A percentile compares a stretch with the other conserved stretches of the same genome.
Conservation (phyloP, 192 early-diverging fungal species). For the Umbelopsis ramanniana region DNA sequence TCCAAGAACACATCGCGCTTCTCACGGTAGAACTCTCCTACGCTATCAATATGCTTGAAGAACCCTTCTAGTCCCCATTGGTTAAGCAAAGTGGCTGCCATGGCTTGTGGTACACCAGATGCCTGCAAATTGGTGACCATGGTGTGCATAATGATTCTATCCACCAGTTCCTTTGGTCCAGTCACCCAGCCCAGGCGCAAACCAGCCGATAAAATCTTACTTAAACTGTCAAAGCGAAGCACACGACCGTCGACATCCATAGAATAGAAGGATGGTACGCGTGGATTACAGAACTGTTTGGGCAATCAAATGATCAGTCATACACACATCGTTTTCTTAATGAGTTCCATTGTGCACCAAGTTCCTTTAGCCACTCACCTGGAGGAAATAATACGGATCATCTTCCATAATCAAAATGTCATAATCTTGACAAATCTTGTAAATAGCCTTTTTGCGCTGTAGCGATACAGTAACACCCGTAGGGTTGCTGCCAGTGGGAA, state of each 20-base stretch:
- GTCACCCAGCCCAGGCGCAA: conserved; percentile 84
- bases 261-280: conserved; percentile 80
- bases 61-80: conserved; percentile 86
- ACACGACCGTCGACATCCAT: conserved; percentile 89
- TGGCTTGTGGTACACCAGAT: conserved; percentile 78
- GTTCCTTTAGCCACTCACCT: conserved; percentile 48
- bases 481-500: conserved; percentile 91
- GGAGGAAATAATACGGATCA: conserved; percentile 95
- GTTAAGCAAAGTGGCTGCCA: conserved; percentile 72
- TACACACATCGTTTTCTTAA: no score
- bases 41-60: conserved; percentile 67
- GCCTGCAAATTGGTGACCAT: conserved; percentile 80
- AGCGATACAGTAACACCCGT: conserved; percentile 82
- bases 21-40: conserved; percentile 74
- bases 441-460: conserved; percentile 79
- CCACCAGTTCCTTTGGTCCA: conserved; percentile 68
- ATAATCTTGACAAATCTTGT: conserved; percentile 74
- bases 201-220: conserved; percentile 90
- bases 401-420: conserved; percentile 91
- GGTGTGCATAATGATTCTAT: conserved; percentile 81
- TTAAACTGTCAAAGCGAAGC: conserved; percentile 90
- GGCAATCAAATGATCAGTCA: no score
- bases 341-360: no score
- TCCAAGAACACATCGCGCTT: conserved; percentile 73
- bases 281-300: conserved; percentile 24